Evolutionary conservation across 768 basidiomycete species (phyloP).

Genomic region (Paxillus rubicundulus): DNA sequence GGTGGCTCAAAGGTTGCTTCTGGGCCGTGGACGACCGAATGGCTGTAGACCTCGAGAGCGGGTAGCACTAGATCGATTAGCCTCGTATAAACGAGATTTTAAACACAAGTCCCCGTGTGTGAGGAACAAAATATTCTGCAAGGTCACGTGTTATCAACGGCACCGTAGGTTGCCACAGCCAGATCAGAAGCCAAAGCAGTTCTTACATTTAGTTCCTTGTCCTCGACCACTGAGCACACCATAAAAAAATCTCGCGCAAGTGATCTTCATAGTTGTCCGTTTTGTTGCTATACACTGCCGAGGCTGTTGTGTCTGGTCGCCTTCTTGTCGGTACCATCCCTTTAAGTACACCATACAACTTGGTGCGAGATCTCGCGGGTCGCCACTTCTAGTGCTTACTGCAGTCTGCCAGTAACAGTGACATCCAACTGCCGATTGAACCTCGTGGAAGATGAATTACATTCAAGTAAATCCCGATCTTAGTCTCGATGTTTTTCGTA

Average conservation of each 20-base stretch:
- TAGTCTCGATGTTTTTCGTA: background rate
- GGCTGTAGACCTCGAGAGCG: too few relatives aligned
- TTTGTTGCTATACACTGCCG: background rate
- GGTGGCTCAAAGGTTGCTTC: too few relatives aligned
- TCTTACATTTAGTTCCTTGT: background rate
- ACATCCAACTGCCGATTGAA: background rate
- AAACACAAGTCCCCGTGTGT: too few relatives aligned
- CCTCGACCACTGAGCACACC: too few relatives aligned
- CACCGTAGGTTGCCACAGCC: too few relatives aligned
- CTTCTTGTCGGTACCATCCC: constrained; percentile 2
- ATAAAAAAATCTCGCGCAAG: too few relatives aligned
- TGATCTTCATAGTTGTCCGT: background rate
- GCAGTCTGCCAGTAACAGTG: too few relatives aligned
- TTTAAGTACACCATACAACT: background rate
- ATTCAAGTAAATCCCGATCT: constrained; percentile 44
- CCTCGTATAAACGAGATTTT: too few relatives aligned
- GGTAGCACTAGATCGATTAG: too few relatives aligned
- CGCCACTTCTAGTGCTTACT: background rate
- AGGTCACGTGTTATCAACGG: constrained; percentile 3
- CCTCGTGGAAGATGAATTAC: constrained; percentile 46
- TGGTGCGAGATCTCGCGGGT: constrained; percentile 2
- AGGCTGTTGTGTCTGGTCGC: background rate
- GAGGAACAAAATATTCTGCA: too few relatives aligned
- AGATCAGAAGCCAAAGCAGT: too few relatives aligned
- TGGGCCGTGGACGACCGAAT: too few relatives aligned